Conservation (phyloP, 352 stramenopile species). For the Pythium vanterpoolii region DNA sequence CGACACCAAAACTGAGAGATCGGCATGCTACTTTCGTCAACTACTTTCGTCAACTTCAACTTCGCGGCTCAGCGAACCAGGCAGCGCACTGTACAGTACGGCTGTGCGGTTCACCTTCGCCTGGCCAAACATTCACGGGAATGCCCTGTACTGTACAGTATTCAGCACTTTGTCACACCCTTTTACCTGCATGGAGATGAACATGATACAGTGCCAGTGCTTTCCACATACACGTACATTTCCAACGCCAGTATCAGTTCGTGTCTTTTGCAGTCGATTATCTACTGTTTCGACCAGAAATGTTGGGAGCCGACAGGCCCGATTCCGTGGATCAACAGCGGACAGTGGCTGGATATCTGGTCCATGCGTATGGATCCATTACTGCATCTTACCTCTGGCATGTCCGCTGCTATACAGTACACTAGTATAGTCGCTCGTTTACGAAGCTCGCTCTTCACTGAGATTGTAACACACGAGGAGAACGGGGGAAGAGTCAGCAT, state of each 20-base stretch:
- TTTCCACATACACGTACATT: no score
- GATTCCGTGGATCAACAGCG: background rate
- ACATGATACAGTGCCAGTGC: no score
- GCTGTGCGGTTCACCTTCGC: no score
- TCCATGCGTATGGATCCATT: background rate
- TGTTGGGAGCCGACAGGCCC: background rate
- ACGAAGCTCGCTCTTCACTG: background rate
- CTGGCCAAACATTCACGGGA: background rate
- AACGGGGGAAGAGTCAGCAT: background rate
- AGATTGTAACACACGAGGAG: no score
- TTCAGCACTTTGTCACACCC: background rate
- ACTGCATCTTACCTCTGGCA: no score
- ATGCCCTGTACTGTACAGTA: background rate
- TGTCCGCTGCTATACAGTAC: background rate
- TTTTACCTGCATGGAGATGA: background rate
- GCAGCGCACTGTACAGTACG: no score
- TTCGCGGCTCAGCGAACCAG: no score
- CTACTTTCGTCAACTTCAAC: no score
- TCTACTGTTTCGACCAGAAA: background rate
- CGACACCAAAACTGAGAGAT: background rate
- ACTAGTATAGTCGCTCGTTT: background rate
- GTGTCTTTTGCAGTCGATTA: no score
- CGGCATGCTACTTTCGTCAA: background rate
- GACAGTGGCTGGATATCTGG: background rate
- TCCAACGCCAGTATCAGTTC: no score